A percentile compares a stretch with the other conserved stretches of the same genome.
Conservation (phyloP, 805 yeast genomes). For the Suhomyces kilbournensis region DNA sequence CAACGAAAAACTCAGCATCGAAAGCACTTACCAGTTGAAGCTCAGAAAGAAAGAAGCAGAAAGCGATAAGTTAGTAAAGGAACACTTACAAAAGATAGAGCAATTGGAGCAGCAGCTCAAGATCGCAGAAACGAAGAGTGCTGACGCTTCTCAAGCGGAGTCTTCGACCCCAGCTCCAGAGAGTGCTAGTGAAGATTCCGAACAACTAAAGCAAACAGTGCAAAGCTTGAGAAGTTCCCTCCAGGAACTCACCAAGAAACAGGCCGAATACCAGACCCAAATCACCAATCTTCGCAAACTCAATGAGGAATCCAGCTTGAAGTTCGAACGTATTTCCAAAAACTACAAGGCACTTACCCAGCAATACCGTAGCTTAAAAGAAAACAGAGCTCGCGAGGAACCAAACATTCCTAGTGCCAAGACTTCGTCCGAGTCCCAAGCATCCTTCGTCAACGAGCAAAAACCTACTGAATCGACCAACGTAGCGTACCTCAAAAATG, state of each 20-base stretch:
- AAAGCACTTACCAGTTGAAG: conserved; percentile 46
- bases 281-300: conserved; percentile 54
- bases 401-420: neutral
- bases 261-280: conserved; percentile 53
- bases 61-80: conserved; percentile 50
- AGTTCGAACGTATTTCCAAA: conserved; percentile 65
- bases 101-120: conserved; percentile 33
- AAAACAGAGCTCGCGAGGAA: conserved; percentile 13
- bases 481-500: conserved; percentile 82
- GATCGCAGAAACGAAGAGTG: conserved; percentile 10
- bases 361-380: conserved; percentile 49
- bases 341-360: conserved; percentile 63
- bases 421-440: neutral
- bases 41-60: conserved; percentile 62
- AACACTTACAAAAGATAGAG: conserved; percentile 38
- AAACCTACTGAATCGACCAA: conserved; percentile 27
- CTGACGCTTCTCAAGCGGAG: neutral
- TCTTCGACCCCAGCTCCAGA: conserved; percentile 5
- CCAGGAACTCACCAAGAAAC: conserved; percentile 46
- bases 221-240: conserved; percentile 54
- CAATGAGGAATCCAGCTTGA: conserved; percentile 66
- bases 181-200: neutral
- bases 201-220: conserved; percentile 28
- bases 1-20: conserved; percentile 63
- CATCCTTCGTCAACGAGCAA: neutral